Evolutionary conservation across 23 red algal species (phyloP).

Genomic region (Agarophyton chilense): DNA sequence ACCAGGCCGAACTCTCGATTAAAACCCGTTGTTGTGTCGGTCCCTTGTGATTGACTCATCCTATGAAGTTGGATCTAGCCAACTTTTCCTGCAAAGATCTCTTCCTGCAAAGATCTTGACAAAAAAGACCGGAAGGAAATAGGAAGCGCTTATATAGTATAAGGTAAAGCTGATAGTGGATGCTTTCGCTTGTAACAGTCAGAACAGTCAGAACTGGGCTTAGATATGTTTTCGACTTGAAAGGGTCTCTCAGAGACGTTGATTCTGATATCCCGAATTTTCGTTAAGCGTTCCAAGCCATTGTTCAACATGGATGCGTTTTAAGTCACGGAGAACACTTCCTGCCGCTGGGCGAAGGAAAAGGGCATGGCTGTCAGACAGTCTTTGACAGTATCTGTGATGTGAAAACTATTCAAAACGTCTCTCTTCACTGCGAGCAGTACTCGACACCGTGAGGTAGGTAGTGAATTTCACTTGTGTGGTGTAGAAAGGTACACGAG

Average conservation of each 20-base stretch:
- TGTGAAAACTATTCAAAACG: neutral
- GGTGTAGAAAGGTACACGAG: neutral
- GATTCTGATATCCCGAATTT: neutral
- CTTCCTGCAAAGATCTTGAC: neutral
- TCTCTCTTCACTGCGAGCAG: neutral
- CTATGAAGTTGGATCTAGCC: neutral
- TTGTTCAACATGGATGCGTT: neutral
- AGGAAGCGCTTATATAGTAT: neutral
- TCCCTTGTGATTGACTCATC: neutral
- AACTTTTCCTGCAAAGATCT: neutral
- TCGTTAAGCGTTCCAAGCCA: neutral
- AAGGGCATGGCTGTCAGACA: neutral
- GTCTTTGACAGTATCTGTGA: neutral
- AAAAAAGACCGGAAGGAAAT: neutral
- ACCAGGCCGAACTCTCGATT: slow-evolving; percentile 10
- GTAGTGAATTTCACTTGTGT: neutral
- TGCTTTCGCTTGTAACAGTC: neutral
- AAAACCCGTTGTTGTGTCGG: neutral
- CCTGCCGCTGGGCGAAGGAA: neutral
- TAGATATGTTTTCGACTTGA: neutral
- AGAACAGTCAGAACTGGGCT: neutral
- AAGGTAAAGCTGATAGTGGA: neutral
- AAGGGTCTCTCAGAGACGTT: neutral
- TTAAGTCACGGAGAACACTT: neutral
- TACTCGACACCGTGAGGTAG: neutral